Base-by-base conservation (phyloP, 2,329 filamentous ascomycete species). In the Thielaviopsis euricoi region DNA sequence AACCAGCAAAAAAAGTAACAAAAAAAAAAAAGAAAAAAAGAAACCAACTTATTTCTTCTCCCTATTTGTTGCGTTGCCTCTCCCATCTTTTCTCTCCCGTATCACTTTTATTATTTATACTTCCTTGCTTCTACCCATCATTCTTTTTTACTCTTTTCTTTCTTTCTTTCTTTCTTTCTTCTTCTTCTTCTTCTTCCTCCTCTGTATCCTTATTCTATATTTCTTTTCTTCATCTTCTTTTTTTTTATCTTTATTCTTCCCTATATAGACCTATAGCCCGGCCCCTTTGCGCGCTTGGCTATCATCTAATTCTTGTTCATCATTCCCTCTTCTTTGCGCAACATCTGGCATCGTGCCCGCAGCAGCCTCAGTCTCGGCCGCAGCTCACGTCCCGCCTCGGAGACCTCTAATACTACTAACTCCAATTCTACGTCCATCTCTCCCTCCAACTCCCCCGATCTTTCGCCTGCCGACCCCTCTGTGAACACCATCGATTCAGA, bases 191-290 rank as follows among this genome's bases (percentile, higher is more conserved):
- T 17, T 25, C 15, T 13, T 52, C 29, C 55, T 48, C 55, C 58
- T 46, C 58, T 37, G 22, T 51, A 49, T 21, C 49, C 55, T 43
- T 48, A 53, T 55, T 55, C 17, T 56, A 51, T 37, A 52, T 46
- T 50, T 50, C 52, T 53, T 21, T 58, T 26, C 51, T 53, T 55
- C 22, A 22, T 17, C 9, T 55, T 51, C 43, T 52, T 50, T 19
- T 56, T 52, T 1, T 46, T 53, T 22, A 13, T 43, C 37, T 25
- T 46, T 17, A 58, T 57, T 60, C 59, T 63, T 60, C 56, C 55
- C 48, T 58, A 49, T 56, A 55, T 50, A 57, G 23, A 51, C 22
- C 37, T 23, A 25, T 57, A 37, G 37, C 52, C 58, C 55, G 22
- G 22, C 15, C 22, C 29, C 43, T 37, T 55, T 6, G 37, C 37